These are phyloP conservation scores for Discostella stelligeroides DNA, from an alignment of 108 stramenopile species.

Conservation along the genomic window DNA sequence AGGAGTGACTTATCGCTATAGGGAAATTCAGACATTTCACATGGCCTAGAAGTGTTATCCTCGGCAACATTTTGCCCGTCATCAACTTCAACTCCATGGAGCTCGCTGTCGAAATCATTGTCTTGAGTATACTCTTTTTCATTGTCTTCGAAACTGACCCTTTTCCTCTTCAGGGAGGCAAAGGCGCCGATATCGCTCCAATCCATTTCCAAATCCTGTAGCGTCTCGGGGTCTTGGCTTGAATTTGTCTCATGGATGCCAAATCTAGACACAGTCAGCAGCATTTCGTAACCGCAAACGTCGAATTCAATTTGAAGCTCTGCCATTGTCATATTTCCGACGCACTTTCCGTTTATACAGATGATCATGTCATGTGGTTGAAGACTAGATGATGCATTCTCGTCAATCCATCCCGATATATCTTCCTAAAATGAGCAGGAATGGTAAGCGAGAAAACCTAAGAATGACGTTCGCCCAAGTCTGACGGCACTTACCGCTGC, in stretches of 20 bases:
- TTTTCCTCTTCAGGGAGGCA: slow-evolving; percentile 19
- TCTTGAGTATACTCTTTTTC: background rate
- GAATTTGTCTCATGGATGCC: slow-evolving; percentile 9
- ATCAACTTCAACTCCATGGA: too few relatives aligned
- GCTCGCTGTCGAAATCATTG: slow-evolving; percentile 11
- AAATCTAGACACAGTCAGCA: slow-evolving; percentile 49
- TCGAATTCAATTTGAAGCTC: slow-evolving; percentile 70
- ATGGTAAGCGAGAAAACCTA: slow-evolving; percentile 1
- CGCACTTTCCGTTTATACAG: slow-evolving; percentile 64
- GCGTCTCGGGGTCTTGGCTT: background rate
- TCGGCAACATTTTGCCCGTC: too few relatives aligned
- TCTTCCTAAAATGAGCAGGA: slow-evolving; percentile 22
- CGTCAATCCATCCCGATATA: slow-evolving; percentile 31
- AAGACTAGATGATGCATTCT: slow-evolving; percentile 26
- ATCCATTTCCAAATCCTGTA: slow-evolving; percentile 47
- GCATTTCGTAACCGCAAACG: slow-evolving; percentile 41
- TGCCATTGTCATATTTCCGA: slow-evolving; percentile 69
- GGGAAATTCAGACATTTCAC: too few relatives aligned
- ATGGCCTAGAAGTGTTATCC: too few relatives aligned
- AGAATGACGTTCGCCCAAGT: background rate
- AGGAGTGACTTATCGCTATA: too few relatives aligned
- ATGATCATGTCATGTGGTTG: slow-evolving; percentile 76
- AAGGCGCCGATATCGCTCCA: slow-evolving; percentile 52
- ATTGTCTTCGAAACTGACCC: slow-evolving; percentile 33
- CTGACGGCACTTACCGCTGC: slow-evolving; percentile 60